A percentile compares a stretch with the other conserved stretches of the same genome.
Conservation (phyloP, 2,329 filamentous ascomycete species). For the Biscogniauxia mediterranea region DNA sequence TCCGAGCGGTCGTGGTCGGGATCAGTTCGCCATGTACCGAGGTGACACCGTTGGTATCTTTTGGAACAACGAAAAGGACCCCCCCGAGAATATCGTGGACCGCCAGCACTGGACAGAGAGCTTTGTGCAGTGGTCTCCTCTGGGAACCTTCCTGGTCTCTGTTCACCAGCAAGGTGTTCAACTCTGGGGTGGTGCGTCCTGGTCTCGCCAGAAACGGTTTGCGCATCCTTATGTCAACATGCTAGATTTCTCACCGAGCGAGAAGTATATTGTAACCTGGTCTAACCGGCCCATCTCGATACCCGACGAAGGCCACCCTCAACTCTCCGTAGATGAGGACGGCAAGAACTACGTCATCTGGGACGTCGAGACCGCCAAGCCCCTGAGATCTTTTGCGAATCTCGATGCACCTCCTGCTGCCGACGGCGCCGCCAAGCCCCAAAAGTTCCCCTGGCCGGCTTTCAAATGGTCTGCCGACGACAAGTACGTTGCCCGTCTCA, state of each 20-base stretch:
- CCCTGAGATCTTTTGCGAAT: slow-evolving; percentile 89
- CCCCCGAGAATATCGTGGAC: slow-evolving; percentile 85
- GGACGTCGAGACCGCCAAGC: slow-evolving; percentile 88
- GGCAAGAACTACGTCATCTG: slow-evolving; percentile 99
- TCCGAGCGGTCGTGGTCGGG: slow-evolving; percentile 72
- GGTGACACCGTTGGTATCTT: slow-evolving; percentile 90
- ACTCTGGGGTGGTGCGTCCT: slow-evolving; percentile 89
- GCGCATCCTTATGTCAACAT: slow-evolving; percentile 94
- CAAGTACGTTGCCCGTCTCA: slow-evolving; percentile 92
- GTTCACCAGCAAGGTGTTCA: slow-evolving; percentile 96
- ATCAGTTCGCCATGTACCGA: slow-evolving; percentile 94
- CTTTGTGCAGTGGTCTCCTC: slow-evolving; percentile 96
- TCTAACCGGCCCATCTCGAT: slow-evolving; percentile 91
- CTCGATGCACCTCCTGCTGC: slow-evolving; percentile 70
- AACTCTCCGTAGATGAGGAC: slow-evolving; percentile 88
- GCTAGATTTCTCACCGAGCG: slow-evolving; percentile 89
- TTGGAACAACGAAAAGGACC: slow-evolving; percentile 97
- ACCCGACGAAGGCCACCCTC: slow-evolving; percentile 79
- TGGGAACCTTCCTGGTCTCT: slow-evolving; percentile 90
- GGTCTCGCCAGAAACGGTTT: slow-evolving; percentile 89
- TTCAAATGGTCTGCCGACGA: slow-evolving; percentile 99
- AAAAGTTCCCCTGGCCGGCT: slow-evolving; percentile 92
- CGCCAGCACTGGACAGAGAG: slow-evolving; percentile 96
- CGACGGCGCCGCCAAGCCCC: slow-evolving; percentile 63
- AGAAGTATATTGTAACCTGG: slow-evolving; percentile 96